Conservation (phyloP, 371 early-diverging fungal genomes). For the Globomyces sp. region DNA sequence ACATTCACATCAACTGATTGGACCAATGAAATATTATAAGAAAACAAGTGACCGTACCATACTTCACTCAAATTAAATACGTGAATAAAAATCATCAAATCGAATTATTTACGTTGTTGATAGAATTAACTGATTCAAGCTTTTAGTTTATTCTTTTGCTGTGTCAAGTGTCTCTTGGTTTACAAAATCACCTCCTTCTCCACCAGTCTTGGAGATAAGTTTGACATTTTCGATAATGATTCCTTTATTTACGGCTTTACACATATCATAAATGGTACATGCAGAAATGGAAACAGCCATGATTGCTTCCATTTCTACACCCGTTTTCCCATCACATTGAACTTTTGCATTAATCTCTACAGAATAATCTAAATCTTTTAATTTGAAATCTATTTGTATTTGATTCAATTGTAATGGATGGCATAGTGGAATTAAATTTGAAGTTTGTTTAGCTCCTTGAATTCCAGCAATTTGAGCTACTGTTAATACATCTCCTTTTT, state of each 20-base stretch:
- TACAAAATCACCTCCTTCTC: constrained; percentile 60
- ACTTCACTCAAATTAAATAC: no score
- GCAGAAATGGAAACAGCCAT: constrained; percentile 76
- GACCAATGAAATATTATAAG: no score
- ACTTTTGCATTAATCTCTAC: constrained; percentile 56
- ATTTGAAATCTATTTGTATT: constrained; percentile 54
- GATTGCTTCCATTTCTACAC: constrained; percentile 93
- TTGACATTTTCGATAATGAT: constrained; percentile 55
- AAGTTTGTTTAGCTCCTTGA: constrained; percentile 84
- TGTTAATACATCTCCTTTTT: constrained; percentile 84
- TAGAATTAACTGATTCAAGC: no score
- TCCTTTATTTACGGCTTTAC: constrained; percentile 44
- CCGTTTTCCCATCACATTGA: constrained; percentile 79
- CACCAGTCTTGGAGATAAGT: constrained; percentile 78
- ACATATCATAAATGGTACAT: constrained; percentile 83
- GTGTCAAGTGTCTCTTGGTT: no score
- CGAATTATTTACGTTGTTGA: no score
- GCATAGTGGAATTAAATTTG: constrained; percentile 82
- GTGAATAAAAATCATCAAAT: no score
- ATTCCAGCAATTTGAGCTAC: constrained; percentile 91
- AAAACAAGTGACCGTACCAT: no score
- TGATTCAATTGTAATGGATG: constrained; percentile 79
- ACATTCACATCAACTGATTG: no score
- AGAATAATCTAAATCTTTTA: constrained; percentile 22
- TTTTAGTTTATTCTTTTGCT: no score